phyloP scores from a whole-genome alignment of 2,329 filamentous ascomycete genomes.

The Parascedosporium putredinis region DNA sequence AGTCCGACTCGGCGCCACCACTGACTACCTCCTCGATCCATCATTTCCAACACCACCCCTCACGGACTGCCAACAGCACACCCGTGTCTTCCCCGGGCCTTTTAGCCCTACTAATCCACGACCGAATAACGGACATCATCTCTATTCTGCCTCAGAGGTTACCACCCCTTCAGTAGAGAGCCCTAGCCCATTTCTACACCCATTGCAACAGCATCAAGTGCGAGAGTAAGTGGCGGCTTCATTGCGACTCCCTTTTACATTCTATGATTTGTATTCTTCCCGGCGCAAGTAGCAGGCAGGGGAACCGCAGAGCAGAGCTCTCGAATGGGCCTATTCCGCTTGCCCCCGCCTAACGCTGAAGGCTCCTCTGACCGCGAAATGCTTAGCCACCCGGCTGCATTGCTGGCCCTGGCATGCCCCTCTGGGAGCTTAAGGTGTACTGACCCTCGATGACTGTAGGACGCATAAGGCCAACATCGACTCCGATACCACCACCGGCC shows the following conservation, averaged over 20 bases:
- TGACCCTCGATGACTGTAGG: slow-evolving; percentile 28
- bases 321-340: no score
- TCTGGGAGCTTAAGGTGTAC: background rate
- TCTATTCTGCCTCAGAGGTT: slow-evolving; percentile 40
- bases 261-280: no score
- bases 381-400: background rate
- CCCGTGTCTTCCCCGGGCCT: slow-evolving; percentile 52
- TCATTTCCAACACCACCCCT: background rate
- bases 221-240: slow-evolving; percentile 52
- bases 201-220: slow-evolving; percentile 61
- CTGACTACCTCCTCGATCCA: slow-evolving; percentile 3
- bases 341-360: no score
- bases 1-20: background rate
- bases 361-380: slow-evolving; percentile 6
- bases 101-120: slow-evolving; percentile 42
- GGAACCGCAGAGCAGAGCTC: no score
- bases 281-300: no score
- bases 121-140: slow-evolving; percentile 9
- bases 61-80: slow-evolving; percentile 41
- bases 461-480: slow-evolving; percentile 90
- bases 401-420: background rate
- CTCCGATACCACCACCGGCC: slow-evolving; percentile 76
- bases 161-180: slow-evolving; percentile 36
- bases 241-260: background rate
- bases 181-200: slow-evolving; percentile 54